Conservation (phyloP, 345 rosid genomes). For the Gossypium mustelinum region DNA sequence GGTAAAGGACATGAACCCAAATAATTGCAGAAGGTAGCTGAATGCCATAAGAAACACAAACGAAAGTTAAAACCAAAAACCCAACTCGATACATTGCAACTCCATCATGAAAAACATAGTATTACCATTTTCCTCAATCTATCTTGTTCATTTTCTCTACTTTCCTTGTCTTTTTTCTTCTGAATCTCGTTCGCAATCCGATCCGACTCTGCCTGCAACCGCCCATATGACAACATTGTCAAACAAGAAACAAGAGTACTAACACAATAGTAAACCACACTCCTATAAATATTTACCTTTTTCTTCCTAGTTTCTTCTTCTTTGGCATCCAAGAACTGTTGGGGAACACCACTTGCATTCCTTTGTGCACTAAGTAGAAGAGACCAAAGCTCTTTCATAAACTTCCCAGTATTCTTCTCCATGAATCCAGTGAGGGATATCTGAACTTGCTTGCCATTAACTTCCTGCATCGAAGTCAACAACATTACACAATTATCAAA, state of each 20-base stretch:
- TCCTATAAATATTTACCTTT: constrained; percentile 40
- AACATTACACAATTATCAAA: not conserved
- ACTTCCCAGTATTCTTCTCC: constrained; percentile 94
- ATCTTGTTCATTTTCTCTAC: constrained; percentile 48
- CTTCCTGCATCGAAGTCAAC: constrained; percentile 41
- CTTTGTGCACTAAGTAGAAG: constrained; percentile 90
- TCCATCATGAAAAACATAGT: constrained; percentile 62
- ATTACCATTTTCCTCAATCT: constrained; percentile 69
- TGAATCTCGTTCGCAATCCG: constrained; percentile 51
- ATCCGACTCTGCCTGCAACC: constrained; percentile 65
- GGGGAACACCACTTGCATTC: constrained; percentile 89
- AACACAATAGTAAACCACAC: constrained; percentile 1
- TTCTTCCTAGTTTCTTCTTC: constrained; percentile 73
- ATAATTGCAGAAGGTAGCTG: constrained; percentile 99
- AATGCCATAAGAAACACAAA: constrained; percentile 72
- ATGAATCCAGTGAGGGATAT: constrained; percentile 88
- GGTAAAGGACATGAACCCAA: constrained; percentile 99
- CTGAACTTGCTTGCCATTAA: constrained; percentile 89
- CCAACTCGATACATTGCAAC: constrained; percentile 37
- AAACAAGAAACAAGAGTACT: constrained; percentile 11
- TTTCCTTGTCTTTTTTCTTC: constrained; percentile 66
- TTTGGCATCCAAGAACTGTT: constrained; percentile 80
- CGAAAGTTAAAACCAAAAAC: constrained; percentile 60
- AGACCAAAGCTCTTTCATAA: constrained; percentile 97
- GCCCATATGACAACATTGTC: constrained; percentile 4